Evolutionary conservation across 768 basidiomycete species (phyloP), one percentile per base, ranked within the genome.

Genomic region (Termitomyces sp.): DNA sequence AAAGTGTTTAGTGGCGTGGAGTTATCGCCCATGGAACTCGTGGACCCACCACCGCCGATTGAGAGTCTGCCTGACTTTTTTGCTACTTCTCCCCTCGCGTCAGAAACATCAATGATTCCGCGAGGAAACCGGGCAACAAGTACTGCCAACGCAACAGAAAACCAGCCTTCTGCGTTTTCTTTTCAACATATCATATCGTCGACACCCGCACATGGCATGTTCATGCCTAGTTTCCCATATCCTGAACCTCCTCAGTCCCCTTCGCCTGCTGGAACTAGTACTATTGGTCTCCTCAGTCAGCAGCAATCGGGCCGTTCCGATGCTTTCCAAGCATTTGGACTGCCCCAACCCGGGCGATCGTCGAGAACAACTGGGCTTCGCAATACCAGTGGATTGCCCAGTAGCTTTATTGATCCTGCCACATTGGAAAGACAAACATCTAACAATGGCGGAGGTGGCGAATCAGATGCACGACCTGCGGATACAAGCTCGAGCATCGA

Each of bases 221-320:
- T 77, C 66, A 66, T 80, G 72, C 70, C 78, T 13, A 74, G 67
- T 56, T 79, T 80, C 61, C 77, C 79, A 23, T 82, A 79, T 69
- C 82, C 82, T 8, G 82, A 85, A 66, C 77, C 82, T 18, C 83
- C 83, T 5, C 78, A 79, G 58, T 85, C 83, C 6, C 85, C 85
- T 18, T 78, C 83, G 2, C 84, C 85, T 7, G 74, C 75, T 28
- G 73, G 77, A 46, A 60, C 70, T 30, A 71, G 67, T 47, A 35
- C 67, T 20, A 46, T 58, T 4, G 56, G 64, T 10, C 67, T 69
- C 54, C 57, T 68, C 32, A 68, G 62, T 46, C 72, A 70, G 50
- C 64, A 64, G n/a, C 63, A 71, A 54, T 70, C 70, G 26, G 75
- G 75, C 30, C 72, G 77, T 44, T 75, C 74, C 3, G 79, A 81